phyloP scores from a whole-genome alignment of 345 rosid species.

The Mercurialis annua region DNA sequence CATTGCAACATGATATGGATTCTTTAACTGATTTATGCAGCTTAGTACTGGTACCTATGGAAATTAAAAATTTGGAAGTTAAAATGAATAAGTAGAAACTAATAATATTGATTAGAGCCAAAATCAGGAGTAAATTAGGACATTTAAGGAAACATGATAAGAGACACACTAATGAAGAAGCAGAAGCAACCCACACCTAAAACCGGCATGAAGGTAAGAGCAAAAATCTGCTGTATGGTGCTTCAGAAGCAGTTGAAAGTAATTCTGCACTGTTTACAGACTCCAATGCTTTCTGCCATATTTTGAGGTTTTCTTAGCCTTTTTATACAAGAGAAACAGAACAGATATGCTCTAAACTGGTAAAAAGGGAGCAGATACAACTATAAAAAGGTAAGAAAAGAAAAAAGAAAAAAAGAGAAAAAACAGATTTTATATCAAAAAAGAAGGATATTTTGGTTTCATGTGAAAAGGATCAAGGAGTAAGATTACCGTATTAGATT shows the following conservation, averaged over 20 bases:
- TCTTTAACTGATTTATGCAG: conserved; percentile 1
- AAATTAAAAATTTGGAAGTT: conserved; percentile 12
- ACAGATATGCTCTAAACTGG: conserved; percentile 3
- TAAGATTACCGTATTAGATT: conserved; percentile 9
- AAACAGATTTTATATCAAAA: conserved; percentile 12
- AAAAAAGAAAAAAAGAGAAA: too few relatives aligned
- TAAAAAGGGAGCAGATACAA: conserved; percentile 11
- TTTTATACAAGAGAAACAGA: background rate
- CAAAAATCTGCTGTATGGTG: conserved; percentile 10
- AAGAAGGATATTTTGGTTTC: background rate
- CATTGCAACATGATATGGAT: conserved; percentile 20
- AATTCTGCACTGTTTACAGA: conserved; percentile 16
- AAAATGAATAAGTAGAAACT: background rate
- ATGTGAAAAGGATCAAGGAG: conserved; percentile 3
- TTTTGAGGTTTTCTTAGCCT: background rate
- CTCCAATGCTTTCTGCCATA: background rate
- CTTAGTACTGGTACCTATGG: conserved; percentile 7
- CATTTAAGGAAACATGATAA: conserved; percentile 2
- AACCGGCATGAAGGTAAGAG: conserved; percentile 18
- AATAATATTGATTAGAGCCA: background rate
- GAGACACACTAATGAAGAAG: conserved; percentile 2
- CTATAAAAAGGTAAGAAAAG: background rate
- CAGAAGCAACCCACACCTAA: conserved; percentile 11
- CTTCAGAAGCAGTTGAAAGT: conserved; percentile 9
- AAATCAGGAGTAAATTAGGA: background rate